Percentiles rank a stretch among this genome's conserved stretches.
Evolutionary conservation across 208 protist species (phyloP).

Genomic region (Acanthamoeba rhysodes): DNA sequence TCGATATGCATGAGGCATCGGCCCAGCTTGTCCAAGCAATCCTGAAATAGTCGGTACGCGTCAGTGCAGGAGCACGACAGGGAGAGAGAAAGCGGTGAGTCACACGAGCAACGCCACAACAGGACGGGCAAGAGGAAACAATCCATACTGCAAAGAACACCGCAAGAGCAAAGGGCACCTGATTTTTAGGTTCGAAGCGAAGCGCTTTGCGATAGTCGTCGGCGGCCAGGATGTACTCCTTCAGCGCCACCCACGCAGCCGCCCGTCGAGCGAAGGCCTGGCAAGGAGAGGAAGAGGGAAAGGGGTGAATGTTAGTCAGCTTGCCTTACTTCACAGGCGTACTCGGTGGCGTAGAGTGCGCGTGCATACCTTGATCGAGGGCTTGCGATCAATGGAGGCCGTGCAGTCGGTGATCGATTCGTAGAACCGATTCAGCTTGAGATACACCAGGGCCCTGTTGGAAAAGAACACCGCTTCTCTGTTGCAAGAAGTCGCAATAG

Average conservation of each 20-base stretch:
- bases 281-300: background rate
- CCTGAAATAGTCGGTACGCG: background rate
- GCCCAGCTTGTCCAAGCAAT: constrained; percentile 65
- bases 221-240: constrained; percentile 46
- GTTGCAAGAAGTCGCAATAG: background rate
- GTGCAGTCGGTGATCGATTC: constrained; percentile 70
- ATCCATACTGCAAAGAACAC: background rate
- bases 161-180: constrained; percentile 10
- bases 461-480: constrained; percentile 72
- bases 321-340: no score
- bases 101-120: background rate
- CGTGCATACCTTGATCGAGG: constrained; percentile 37
- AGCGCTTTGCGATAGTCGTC: constrained; percentile 58
- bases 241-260: constrained; percentile 60
- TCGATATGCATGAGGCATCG: constrained; percentile 38
- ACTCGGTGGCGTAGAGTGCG: background rate
- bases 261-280: constrained; percentile 58
- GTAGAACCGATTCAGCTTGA: constrained; percentile 69
- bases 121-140: background rate
- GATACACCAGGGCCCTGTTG: constrained; percentile 52
- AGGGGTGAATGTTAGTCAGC: background rate
- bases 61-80: background rate
- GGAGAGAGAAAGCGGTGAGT: background rate
- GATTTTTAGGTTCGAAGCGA: constrained; percentile 63
- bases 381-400: constrained; percentile 60